Conservation (phyloP, 1,139 yeast genomes). For the Taphrina sp. region DNA sequence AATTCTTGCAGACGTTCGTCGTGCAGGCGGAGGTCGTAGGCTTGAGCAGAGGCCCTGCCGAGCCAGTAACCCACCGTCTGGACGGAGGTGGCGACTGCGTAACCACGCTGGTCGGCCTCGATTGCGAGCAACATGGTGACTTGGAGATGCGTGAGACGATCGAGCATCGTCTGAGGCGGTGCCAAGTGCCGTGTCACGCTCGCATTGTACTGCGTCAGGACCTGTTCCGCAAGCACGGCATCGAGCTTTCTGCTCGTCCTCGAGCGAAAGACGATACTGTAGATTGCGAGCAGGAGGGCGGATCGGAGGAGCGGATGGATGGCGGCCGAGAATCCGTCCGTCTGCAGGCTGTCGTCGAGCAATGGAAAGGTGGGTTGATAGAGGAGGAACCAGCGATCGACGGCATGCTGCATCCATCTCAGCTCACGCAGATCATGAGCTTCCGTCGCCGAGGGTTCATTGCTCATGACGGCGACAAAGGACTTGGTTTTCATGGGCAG, state of each 20-base stretch:
- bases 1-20: not conserved
- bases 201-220: conserved; percentile 20
- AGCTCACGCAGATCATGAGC: not conserved
- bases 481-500: not conserved
- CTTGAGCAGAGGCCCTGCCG: conserved; percentile 46
- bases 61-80: conserved; percentile 42
- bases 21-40: conserved; percentile 37
- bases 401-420: conserved; percentile 22
- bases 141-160: conserved; percentile 20
- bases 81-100: conserved; percentile 11
- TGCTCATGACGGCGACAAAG: too few relatives aligned
- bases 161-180: not conserved
- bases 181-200: not conserved
- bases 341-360: conserved; percentile 1
- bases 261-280: conserved; percentile 19
- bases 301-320: conserved; percentile 22
- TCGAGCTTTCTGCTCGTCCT: conserved; percentile 17
- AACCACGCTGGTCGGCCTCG: conserved; percentile 43
- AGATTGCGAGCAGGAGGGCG: conserved; percentile 22
- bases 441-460: too few relatives aligned
- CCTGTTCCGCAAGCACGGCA: conserved; percentile 22
- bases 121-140: conserved; percentile 42
- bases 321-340: not conserved
- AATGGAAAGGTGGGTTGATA: conserved; percentile 29
- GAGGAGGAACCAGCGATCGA: conserved; percentile 27